Conservation (phyloP, 2,329 filamentous ascomycete species). For the Domatiomyces catenatus region DNA sequence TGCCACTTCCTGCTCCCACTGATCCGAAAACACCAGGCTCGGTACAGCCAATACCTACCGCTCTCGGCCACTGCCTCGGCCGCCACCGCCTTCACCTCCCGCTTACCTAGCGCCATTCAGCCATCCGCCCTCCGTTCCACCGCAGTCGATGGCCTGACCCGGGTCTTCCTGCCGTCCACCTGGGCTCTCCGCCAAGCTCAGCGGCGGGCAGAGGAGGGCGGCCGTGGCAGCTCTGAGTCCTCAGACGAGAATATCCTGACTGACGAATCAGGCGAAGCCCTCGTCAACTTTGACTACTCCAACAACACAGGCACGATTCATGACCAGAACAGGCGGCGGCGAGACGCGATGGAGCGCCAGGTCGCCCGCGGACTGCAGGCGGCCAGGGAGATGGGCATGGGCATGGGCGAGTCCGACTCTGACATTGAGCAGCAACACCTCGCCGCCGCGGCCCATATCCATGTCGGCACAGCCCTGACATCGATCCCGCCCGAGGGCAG, state of each 20-base stretch:
- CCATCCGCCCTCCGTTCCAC: constrained; percentile 25
- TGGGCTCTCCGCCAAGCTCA: constrained; percentile 31
- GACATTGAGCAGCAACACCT: neutral
- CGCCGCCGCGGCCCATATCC: neutral
- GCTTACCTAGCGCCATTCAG: constrained; percentile 11
- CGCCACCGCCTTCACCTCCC: constrained; percentile 36
- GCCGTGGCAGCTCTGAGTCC: neutral
- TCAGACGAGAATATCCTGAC: constrained; percentile 33
- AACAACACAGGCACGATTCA: constrained; percentile 29
- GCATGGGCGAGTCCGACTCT: constrained; percentile 21
- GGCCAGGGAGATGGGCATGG: constrained; percentile 2
- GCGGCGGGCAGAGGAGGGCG: neutral
- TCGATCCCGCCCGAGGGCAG: constrained; percentile 33
- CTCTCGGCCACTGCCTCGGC: constrained; percentile 34
- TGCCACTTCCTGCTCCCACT: constrained; percentile 52
- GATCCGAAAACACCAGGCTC: constrained; percentile 53
- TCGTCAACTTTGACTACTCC: constrained; percentile 40
- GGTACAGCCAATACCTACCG: constrained; percentile 56
- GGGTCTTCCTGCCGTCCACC: constrained; percentile 28
- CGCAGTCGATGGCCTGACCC: constrained; percentile 27
- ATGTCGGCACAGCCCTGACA: neutral
- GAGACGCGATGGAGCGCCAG: constrained; percentile 24
- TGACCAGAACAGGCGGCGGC: constrained; percentile 28
- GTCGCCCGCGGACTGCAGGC: constrained; percentile 15
- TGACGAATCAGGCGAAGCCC: constrained; percentile 48